Evolutionary conservation across 1,284 basidiomycete genomes (phyloP).

Genomic region (Ustilago loliicola): DNA sequence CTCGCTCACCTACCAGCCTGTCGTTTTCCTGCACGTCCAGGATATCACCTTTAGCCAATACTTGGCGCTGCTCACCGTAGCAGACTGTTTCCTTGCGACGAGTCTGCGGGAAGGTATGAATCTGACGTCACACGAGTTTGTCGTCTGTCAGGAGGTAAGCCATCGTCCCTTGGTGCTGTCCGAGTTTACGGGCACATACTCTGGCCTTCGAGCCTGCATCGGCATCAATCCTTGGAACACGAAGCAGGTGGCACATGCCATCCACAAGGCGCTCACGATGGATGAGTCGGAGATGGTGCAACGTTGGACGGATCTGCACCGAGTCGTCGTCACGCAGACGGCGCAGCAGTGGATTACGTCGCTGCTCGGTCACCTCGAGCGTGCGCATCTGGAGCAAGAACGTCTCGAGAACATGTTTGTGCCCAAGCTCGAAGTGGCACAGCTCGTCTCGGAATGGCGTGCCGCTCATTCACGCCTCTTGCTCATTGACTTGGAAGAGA

Average conservation of each 20-base stretch:
- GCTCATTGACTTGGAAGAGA: slow-evolving; percentile 84
- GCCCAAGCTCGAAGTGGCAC: slow-evolving; percentile 66
- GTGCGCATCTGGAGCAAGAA: slow-evolving; percentile 66
- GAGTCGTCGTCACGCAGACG: slow-evolving; percentile 87
- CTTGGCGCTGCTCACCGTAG: slow-evolving; percentile 82
- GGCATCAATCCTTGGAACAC: slow-evolving; percentile 78
- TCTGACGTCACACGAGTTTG: slow-evolving; percentile 83
- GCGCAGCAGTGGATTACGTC: slow-evolving; percentile 85
- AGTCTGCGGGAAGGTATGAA: slow-evolving; percentile 90
- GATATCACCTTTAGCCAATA: slow-evolving; percentile 89
- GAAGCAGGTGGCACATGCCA: slow-evolving; percentile 76
- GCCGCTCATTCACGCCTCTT: slow-evolving; percentile 76
- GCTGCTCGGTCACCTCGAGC: slow-evolving; percentile 75
- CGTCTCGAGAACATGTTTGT: slow-evolving; percentile 63
- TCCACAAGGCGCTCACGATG: slow-evolving; percentile 83
- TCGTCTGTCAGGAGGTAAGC: slow-evolving; percentile 75
- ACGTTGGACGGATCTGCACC: slow-evolving; percentile 87
- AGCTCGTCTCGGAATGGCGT: slow-evolving; percentile 71
- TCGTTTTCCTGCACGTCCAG: slow-evolving; percentile 87
- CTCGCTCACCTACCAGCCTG: slow-evolving; percentile 85
- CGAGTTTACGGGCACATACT: slow-evolving; percentile 87
- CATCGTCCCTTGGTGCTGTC: slow-evolving; percentile 79
- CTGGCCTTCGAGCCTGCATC: slow-evolving; percentile 86
- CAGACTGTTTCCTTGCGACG: slow-evolving; percentile 88
- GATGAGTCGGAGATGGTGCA: slow-evolving; percentile 78